Conservation (phyloP, 805 yeast species). For the Myxozyma geophila region DNA sequence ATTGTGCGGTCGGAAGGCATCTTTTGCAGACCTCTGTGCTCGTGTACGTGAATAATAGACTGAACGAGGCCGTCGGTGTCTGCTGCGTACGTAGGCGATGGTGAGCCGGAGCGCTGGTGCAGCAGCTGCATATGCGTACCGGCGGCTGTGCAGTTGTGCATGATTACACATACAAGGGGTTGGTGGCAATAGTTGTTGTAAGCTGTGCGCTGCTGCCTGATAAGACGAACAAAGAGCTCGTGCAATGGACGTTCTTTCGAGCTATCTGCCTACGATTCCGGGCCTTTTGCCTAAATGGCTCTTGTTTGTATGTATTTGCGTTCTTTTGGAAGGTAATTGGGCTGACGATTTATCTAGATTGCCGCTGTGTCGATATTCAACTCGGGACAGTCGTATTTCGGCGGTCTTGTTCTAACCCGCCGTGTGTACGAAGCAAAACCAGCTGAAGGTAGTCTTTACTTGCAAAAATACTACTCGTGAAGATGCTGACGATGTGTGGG, state of each 20-base stretch:
- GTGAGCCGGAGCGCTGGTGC: neutral
- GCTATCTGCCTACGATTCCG: slow-evolving; percentile 51
- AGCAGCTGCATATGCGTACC: neutral
- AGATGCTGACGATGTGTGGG: neutral
- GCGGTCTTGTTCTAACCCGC: slow-evolving; percentile 74
- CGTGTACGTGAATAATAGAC: neutral
- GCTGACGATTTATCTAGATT: slow-evolving; percentile 43
- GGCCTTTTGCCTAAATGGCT: slow-evolving; percentile 79
- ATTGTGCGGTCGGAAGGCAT: slow-evolving; percentile 28
- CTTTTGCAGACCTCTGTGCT: neutral
- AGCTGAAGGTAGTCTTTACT: slow-evolving; percentile 51
- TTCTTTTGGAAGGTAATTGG: neutral
- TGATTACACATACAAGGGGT: neutral
- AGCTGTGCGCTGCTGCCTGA: too few relatives aligned
- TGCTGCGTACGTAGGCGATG: neutral
- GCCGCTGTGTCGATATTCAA: slow-evolving; percentile 92
- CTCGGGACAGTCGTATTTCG: slow-evolving; percentile 80
- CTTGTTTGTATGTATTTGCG: slow-evolving; percentile 54
- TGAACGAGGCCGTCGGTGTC: neutral
- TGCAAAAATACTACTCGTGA: neutral
- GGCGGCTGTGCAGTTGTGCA: neutral
- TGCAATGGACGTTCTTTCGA: slow-evolving; percentile 38
- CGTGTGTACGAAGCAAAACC: slow-evolving; percentile 76
- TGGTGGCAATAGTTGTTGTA: neutral
- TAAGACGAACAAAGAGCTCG: neutral